A percentile compares a stretch with the other conserved stretches of the same genome.
Conservation (phyloP, 2,329 filamentous ascomycete genomes). For the Verticillium alfalfae region DNA sequence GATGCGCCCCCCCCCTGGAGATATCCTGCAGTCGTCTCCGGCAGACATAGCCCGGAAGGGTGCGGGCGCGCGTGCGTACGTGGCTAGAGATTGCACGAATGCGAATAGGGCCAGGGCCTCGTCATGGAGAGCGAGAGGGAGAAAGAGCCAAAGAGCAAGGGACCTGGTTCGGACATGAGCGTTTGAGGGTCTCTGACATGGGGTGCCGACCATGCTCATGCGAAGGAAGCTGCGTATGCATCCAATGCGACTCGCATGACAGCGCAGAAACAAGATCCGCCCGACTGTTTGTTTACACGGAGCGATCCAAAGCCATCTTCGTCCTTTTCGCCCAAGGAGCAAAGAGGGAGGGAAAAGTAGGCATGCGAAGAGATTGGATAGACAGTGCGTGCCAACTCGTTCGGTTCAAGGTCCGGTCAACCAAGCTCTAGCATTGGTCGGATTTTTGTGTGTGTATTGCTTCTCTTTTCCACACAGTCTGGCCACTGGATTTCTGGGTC, state of each 20-base stretch:
- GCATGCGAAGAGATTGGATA: background rate
- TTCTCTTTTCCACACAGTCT: no score
- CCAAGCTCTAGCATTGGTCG: background rate
- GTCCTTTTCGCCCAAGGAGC: no score
- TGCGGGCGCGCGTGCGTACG: background rate
- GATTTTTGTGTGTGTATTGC: no score
- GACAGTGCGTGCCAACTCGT: background rate
- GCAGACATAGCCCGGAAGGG: background rate
- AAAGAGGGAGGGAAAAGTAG: no score
- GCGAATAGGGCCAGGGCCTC: background rate
- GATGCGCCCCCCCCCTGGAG: no score
- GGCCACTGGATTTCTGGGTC: no score
- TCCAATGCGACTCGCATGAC: background rate
- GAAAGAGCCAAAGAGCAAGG: background rate
- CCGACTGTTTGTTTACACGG: background rate
- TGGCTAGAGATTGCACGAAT: background rate
- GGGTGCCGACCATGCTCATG: background rate
- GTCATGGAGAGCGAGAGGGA: background rate
- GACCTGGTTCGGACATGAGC: background rate
- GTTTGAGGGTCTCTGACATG: background rate
- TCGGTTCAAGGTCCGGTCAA: background rate
- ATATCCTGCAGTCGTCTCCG: background rate
- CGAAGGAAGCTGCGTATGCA: background rate
- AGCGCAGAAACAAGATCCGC: background rate
- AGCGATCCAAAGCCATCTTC: no score